These are phyloP conservation scores for Lentinula detonsa DNA, from an alignment of 768 basidiomycete species.

Conservation along the genomic window DNA sequence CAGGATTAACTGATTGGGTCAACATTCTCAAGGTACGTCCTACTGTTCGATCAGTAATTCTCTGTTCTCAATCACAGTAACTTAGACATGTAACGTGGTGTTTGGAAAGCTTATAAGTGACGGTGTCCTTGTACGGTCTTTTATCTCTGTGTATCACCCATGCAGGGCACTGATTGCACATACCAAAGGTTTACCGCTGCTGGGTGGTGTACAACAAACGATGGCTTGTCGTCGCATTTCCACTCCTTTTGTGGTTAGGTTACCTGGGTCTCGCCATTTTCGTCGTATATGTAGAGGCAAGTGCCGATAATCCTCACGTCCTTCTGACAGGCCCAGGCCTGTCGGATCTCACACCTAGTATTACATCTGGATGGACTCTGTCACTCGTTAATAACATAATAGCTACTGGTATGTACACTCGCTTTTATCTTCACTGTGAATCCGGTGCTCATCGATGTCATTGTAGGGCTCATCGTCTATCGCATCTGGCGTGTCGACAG, in stretches of 20 bases:
- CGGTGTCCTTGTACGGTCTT: constrained; percentile 5
- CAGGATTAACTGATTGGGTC: constrained; percentile 9
- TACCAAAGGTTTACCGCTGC: constrained; percentile 11
- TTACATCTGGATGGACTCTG: background rate
- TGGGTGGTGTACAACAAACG: constrained; percentile 8
- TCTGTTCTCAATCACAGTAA: background rate
- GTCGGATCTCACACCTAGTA: constrained; percentile 1
- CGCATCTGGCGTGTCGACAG: constrained; percentile 9
- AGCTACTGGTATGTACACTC: constrained; percentile 8
- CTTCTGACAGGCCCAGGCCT: background rate
- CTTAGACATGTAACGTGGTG: constrained; percentile 6
- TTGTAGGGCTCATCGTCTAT: constrained; percentile 7
- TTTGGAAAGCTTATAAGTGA: constrained; percentile 9
- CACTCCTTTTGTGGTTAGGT: constrained; percentile 6
- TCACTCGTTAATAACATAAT: constrained; percentile 8
- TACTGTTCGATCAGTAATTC: background rate
- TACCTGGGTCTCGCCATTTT: background rate
- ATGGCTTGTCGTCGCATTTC: background rate
- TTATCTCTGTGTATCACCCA: background rate
- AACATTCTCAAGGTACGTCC: constrained; percentile 9
- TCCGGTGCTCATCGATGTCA: background rate
- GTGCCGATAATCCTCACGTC: background rate
- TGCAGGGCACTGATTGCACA: background rate
- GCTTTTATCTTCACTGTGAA: background rate
- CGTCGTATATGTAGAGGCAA: constrained; percentile 1